phyloP scores from a whole-genome alignment of 2,329 filamentous ascomycete species.

The Fusarium tanahbumbuense region DNA sequence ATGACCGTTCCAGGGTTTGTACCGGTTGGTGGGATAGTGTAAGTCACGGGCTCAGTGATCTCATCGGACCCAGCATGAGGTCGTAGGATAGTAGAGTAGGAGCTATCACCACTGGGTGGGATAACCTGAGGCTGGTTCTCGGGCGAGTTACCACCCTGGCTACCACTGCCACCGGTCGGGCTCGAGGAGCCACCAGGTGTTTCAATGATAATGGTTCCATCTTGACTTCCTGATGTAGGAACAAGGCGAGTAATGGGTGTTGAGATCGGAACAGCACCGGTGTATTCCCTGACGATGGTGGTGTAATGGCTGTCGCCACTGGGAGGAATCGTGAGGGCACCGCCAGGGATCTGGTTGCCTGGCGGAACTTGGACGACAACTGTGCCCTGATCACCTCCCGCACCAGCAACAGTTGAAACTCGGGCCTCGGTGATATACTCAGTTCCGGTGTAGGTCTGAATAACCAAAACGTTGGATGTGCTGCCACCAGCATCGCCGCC shows the following conservation, averaged over 20 bases:
- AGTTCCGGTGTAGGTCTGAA: conserved; percentile 37
- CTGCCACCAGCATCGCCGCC: conserved; percentile 1
- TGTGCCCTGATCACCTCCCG: conserved; percentile 20
- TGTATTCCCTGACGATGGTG: conserved; percentile 28
- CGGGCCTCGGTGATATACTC: conserved; percentile 22
- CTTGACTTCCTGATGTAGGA: conserved; percentile 19
- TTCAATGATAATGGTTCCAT: conserved; percentile 36
- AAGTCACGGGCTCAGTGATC: conserved; percentile 32
- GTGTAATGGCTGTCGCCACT: conserved; percentile 29
- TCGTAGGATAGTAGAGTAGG: conserved; percentile 26
- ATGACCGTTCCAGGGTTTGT: conserved; percentile 25
- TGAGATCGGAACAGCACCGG: conserved; percentile 20
- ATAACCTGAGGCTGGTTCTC: conserved; percentile 25
- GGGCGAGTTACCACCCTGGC: not conserved
- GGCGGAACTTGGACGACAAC: conserved; percentile 34
- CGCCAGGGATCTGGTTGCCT: conserved; percentile 18
- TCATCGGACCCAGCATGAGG: conserved; percentile 22
- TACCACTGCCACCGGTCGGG: not conserved
- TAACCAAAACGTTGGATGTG: conserved; percentile 25
- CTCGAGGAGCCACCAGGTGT: conserved; percentile 22
- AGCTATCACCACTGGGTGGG: conserved; percentile 21
- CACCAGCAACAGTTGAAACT: conserved; percentile 21
- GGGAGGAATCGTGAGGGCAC: conserved; percentile 32
- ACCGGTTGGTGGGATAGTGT: conserved; percentile 22
- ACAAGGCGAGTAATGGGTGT: conserved; percentile 31